Percentiles rank a stretch among this genome's conserved stretches.
These are phyloP conservation scores for Daldinia concentrica DNA, from an alignment of 495 filamentous ascomycete species.

Conservation along the genomic window DNA sequence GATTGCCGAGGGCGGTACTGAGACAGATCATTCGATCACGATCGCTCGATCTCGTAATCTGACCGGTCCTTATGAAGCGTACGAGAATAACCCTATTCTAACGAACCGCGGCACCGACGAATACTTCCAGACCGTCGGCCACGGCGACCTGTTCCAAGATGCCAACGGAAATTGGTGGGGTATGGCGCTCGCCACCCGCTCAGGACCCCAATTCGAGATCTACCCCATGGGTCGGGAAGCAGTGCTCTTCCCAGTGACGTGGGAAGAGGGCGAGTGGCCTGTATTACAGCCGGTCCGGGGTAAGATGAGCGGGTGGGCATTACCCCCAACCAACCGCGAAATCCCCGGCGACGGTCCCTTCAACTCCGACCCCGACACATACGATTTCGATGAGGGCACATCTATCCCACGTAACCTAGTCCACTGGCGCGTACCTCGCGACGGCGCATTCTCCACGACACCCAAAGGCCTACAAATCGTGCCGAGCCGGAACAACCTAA, in stretches of 20 bases:
- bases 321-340: conserved; percentile 45
- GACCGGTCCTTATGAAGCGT: conserved; percentile 62
- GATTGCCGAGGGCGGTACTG: conserved; percentile 71
- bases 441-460: conserved; percentile 48
- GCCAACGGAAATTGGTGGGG: conserved; percentile 63
- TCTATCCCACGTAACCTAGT: conserved; percentile 53
- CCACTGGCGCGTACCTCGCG: conserved; percentile 55
- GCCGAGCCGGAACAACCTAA: conserved; percentile 51
- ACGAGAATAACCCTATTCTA: conserved; percentile 60
- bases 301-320: conserved; percentile 51
- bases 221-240: conserved; percentile 68
- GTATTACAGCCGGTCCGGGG: conserved; percentile 54
- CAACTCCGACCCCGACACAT: conserved; percentile 50
- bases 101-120: conserved; percentile 57
- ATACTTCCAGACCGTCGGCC: conserved; percentile 62
- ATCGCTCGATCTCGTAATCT: conserved; percentile 57
- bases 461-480: conserved; percentile 50
- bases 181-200: conserved; percentile 57
- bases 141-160: conserved; percentile 63
- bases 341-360: conserved; percentile 52
- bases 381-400: conserved; percentile 51
- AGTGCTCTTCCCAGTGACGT: conserved; percentile 60
- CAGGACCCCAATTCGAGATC: conserved; percentile 47
- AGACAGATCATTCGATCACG: conserved; percentile 56
- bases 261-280: conserved; percentile 57